Percentiles rank a stretch among this genome's conserved stretches.
phyloP scores from a whole-genome alignment of 345 rosid genomes.

The Trapa incisa region DNA sequence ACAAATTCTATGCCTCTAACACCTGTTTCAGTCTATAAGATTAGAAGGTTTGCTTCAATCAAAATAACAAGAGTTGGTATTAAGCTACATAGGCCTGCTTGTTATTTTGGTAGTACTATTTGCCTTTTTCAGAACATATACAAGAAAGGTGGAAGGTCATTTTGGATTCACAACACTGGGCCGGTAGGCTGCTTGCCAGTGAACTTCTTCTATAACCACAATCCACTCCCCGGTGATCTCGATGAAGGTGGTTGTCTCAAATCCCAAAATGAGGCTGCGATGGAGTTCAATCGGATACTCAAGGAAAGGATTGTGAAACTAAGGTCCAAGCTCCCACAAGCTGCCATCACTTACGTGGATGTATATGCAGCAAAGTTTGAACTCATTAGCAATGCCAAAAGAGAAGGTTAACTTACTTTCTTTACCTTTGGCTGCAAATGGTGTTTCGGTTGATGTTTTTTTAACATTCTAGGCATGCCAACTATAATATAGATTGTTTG shows the following conservation, averaged over 20 bases:
- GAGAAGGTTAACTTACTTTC: slow-evolving; percentile 28
- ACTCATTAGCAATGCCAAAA: slow-evolving; percentile 54
- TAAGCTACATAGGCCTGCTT: not conserved
- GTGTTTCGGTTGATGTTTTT: not conserved
- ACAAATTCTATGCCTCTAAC: too few species aligned
- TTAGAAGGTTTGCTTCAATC: too few species aligned
- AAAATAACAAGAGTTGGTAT: not conserved
- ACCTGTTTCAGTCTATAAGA: not conserved
- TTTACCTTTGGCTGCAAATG: not conserved
- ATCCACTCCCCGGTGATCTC: slow-evolving; percentile 52
- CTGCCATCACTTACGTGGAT: slow-evolving; percentile 72
- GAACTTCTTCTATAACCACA: slow-evolving; percentile 49
- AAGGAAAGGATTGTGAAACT: slow-evolving; percentile 44
- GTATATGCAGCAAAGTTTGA: slow-evolving; percentile 60
- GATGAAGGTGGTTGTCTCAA: slow-evolving; percentile 66
- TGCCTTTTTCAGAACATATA: slow-evolving; percentile 28
- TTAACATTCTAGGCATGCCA: not conserved
- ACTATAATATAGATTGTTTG: not conserved
- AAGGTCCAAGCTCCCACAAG: slow-evolving; percentile 45
- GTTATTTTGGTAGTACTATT: not conserved
- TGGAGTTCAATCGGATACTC: slow-evolving; percentile 61
- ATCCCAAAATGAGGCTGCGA: slow-evolving; percentile 61
- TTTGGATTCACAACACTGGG: slow-evolving; percentile 84
- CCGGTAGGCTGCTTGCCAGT: slow-evolving; percentile 85
- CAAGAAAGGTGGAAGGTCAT: slow-evolving; percentile 44